phyloP scores from a whole-genome alignment of 176 grass and related monocot species.

The bread wheat (Triticum aestivum) region IWGSC_CS_RefSeq_v2.1 NC_057799.1:382252340-382252839 shows the following conservation, averaged over 20 bases:
- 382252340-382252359: slow-evolving; percentile 26
- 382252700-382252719: not conserved
- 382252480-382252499: not conserved
- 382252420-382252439: not conserved
- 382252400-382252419: not conserved
- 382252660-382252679: not conserved
- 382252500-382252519: not conserved
- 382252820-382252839: not conserved
- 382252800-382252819: not conserved
- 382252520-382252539: not conserved
- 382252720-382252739: not conserved
- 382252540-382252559: not conserved
- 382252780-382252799: slow-evolving; percentile 2
- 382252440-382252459: not conserved
- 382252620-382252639: not conserved
- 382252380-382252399: not conserved
- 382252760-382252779: not conserved
- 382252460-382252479: not conserved
- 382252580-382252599: not conserved
- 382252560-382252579: not conserved
- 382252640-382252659: not conserved
- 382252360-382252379: slow-evolving; percentile 16
- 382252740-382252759: not conserved
- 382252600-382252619: not conserved
- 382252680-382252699: not conserved